Evolutionary conservation across 140 eudicot species (phyloP).

Genomic region (Senecio squalidus): DNA sequence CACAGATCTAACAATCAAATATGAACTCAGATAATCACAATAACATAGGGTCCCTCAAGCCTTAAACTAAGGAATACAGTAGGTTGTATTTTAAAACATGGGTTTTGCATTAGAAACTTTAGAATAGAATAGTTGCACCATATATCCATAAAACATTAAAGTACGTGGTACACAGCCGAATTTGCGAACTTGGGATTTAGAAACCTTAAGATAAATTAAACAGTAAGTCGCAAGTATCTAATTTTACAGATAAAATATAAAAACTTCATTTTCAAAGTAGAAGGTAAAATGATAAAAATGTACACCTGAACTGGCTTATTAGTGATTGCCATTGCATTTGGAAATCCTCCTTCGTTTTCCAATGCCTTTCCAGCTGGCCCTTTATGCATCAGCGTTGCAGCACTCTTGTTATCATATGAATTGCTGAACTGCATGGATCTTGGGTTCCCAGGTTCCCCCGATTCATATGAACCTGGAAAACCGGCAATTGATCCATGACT

Average conservation of each 20-base stretch:
- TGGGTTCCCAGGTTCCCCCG: constrained; percentile 50
- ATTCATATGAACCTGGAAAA: constrained; percentile 44
- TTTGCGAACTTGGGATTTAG: too few species aligned
- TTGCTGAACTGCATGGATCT: constrained; percentile 38
- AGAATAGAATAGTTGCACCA: too few species aligned
- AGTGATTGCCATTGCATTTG: constrained; percentile 35
- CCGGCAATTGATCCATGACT: constrained; percentile 42
- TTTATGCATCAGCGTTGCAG: constrained; percentile 47
- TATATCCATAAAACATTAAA: too few species aligned
- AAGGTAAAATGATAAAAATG: neutral
- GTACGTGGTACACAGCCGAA: too few species aligned
- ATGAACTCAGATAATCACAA: too few species aligned
- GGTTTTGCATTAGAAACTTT: too few species aligned
- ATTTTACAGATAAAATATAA: neutral
- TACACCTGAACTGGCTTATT: constrained; percentile 60
- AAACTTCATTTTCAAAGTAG: neutral
- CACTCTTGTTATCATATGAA: constrained; percentile 51
- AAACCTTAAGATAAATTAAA: too few species aligned
- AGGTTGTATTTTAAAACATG: too few species aligned
- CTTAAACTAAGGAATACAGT: too few species aligned
- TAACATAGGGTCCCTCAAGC: too few species aligned
- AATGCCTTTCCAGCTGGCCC: constrained; percentile 49
- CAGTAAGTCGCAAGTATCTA: neutral
- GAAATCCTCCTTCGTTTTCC: constrained; percentile 50
- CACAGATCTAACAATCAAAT: too few species aligned